Percentiles rank a stretch among this genome's conserved stretches.
Evolutionary conservation across 495 filamentous ascomycete genomes (phyloP).

Genomic region (Melanomma pulvis-pyrius): DNA sequence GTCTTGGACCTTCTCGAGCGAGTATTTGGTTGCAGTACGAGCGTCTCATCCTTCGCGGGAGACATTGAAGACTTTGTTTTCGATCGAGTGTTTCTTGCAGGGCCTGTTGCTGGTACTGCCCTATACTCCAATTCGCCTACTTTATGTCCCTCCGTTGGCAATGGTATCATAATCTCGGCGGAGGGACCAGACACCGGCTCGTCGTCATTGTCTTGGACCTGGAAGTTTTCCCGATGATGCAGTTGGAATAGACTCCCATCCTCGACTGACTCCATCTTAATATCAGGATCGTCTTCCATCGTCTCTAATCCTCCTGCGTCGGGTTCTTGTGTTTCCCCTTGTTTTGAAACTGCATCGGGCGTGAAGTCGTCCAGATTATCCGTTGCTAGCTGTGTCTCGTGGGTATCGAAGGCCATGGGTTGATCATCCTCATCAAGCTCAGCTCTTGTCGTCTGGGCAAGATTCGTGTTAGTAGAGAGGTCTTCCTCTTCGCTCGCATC

Average conservation of each 20-base stretch:
- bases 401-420: background rate
- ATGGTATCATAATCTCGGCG: constrained; percentile 11
- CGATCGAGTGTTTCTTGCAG: constrained; percentile 36
- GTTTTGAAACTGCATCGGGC: background rate
- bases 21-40: background rate
- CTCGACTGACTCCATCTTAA: constrained; percentile 33
- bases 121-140: constrained; percentile 10
- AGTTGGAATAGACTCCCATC: background rate
- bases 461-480: background rate
- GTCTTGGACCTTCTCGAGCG: constrained; percentile 10
- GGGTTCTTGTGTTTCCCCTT: background rate
- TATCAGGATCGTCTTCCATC: constrained; percentile 7
- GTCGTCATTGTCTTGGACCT: background rate
- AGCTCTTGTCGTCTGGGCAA: background rate
- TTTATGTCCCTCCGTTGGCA: constrained; percentile 25
- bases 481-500: background rate
- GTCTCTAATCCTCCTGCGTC: background rate
- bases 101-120: constrained; percentile 16
- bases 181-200: constrained; percentile 10
- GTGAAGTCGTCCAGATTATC: background rate
- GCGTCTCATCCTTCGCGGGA: constrained; percentile 16
- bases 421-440: background rate
- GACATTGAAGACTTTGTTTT: constrained; percentile 28
- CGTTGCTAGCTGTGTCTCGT: background rate
- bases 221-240: background rate